Conservation (phyloP, 306 rosid species). For the Fagus crenata region DNA sequence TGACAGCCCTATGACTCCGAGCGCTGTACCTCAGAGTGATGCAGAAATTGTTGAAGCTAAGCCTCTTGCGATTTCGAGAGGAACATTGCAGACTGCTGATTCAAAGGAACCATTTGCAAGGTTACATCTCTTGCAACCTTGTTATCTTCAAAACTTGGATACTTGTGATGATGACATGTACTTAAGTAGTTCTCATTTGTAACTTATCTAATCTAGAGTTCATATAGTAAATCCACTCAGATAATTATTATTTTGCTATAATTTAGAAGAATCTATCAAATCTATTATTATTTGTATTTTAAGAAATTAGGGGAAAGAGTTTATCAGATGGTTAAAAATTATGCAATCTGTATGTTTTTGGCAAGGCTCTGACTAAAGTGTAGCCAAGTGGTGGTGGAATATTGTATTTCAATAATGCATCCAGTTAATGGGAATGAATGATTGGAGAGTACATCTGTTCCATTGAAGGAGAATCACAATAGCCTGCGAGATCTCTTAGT, state of each 20-base stretch:
- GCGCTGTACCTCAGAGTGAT: conserved; percentile 42
- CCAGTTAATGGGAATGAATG: not conserved
- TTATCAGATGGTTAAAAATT: not conserved
- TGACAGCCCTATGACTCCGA: conserved; percentile 45
- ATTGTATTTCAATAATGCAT: not conserved
- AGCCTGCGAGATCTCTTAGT: not conserved
- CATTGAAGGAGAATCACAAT: not conserved
- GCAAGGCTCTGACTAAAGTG: not conserved
- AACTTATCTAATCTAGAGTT: not conserved
- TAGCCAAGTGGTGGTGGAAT: not conserved
- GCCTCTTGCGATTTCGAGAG: conserved; percentile 59
- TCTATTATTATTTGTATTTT: not conserved
- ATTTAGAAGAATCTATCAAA: not conserved
- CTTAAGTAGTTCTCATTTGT: not conserved
- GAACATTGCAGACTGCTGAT: conserved; percentile 42
- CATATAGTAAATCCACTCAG: not conserved
- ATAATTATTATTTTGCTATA: too few relatives aligned
- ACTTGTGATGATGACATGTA: not conserved
- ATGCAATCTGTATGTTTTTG: not conserved
- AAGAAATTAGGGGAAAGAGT: not conserved
- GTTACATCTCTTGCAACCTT: conserved; percentile 39
- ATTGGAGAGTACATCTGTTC: not conserved
- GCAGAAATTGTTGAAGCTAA: conserved; percentile 56
- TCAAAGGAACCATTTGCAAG: conserved; percentile 72
- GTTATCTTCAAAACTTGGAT: not conserved